A percentile compares a stretch with the other conserved stretches of the same genome.
phyloP scores from a whole-genome alignment of 345 rosid species.

The Laguncularia racemosa region DNA sequence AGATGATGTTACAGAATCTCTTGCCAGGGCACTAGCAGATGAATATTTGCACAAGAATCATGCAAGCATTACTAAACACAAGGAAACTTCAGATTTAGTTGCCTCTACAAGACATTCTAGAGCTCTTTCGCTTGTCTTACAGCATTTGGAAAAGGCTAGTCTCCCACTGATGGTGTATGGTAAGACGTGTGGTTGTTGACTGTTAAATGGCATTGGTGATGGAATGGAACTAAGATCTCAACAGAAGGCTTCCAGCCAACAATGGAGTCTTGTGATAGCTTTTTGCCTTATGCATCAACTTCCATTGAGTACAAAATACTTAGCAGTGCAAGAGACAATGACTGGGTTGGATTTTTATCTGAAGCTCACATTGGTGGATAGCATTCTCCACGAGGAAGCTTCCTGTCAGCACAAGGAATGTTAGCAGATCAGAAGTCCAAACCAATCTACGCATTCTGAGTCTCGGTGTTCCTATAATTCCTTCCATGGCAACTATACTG shows the following conservation, averaged over 20 bases:
- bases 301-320: conserved; percentile 87
- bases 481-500: no score
- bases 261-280: conserved; percentile 81
- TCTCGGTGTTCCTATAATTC: no score
- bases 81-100: conserved; percentile 26
- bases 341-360: conserved; percentile 95
- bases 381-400: no score
- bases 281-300: conserved; percentile 93
- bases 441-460: no score
- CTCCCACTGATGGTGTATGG: conserved; percentile 57
- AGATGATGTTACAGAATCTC: conserved; percentile 63
- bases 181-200: conserved; percentile 91
- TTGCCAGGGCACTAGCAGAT: conserved; percentile 85
- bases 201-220: conserved; percentile 75
- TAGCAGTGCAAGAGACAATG: conserved; percentile 92
- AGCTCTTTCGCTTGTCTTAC: conserved; percentile 66
- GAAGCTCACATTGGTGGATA: conserved; percentile 97
- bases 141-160: conserved; percentile 93
- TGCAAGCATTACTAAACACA: conserved; percentile 33
- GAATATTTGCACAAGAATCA: conserved; percentile 51
- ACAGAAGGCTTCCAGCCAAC: conserved; percentile 82
- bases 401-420: no score
- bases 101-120: conserved; percentile 37
- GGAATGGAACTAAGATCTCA: conserved; percentile 78
- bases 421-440: no score